phyloP scores from a whole-genome alignment of 345 rosid species.

The Eucalyptus paniculata region DNA sequence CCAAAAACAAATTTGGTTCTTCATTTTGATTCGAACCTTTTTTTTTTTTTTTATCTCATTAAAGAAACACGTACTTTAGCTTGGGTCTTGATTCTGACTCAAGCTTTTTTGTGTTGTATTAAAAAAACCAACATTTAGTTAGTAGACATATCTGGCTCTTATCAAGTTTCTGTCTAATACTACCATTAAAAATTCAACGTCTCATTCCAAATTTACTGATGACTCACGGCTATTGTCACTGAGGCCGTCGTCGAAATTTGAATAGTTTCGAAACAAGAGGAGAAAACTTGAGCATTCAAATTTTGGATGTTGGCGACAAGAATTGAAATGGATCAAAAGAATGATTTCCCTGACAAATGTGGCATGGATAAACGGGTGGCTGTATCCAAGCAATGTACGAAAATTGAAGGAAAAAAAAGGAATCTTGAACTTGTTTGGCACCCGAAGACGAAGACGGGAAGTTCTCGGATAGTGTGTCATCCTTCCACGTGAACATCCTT shows the following conservation, averaged over 20 bases:
- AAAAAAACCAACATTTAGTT: too few species aligned
- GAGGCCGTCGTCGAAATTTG: background rate
- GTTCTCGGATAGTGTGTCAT: background rate
- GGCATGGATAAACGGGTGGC: background rate
- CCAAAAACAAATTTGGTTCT: too few species aligned
- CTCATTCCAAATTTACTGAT: background rate
- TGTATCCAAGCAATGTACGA: background rate
- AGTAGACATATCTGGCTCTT: background rate
- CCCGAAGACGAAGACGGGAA: background rate
- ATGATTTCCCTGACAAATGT: background rate
- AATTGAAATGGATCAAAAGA: background rate
- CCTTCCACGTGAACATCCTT: accelerated
- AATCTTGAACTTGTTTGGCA: background rate
- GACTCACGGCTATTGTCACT: background rate
- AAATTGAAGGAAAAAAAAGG: background rate
- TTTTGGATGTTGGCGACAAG: background rate
- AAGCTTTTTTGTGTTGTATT: too few species aligned
- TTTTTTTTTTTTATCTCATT: background rate
- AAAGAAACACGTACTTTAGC: background rate
- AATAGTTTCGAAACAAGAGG: background rate
- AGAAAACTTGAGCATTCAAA: background rate
- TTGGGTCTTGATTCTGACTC: background rate
- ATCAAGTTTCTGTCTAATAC: background rate
- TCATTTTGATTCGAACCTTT: background rate
- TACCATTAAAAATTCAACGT: too few species aligned